Base-by-base conservation (phyloP, 352 stramenopile genomes). In the Pythium brassicae region DNA sequence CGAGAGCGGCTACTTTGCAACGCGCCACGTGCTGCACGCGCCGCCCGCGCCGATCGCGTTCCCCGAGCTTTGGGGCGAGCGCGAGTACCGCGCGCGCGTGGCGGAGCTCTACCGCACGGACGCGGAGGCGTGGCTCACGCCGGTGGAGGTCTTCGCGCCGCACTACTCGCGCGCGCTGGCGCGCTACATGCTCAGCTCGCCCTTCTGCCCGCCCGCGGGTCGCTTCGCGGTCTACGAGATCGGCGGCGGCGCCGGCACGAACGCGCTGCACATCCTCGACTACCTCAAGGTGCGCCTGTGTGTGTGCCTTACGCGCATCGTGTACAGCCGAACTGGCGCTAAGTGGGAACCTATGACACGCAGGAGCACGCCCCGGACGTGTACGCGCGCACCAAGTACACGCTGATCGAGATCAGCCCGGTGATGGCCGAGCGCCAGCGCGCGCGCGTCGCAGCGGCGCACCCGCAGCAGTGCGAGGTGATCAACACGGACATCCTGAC, bases 201-300 rank as follows among this genome's bases (percentile, higher is more conserved):
- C 84, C 0, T 80, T 81, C 53, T 66, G 68, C 44, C 64, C 73
- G 43, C 59, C 76, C 35, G 59, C 74, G 5, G 39, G 39, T 20
- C 39, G 39, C 48, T 63, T 94, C 52, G 59, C 76, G 62, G 84
- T 97, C 56, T 89, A 82, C 59, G 89, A 97, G 60, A 89, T 95
- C 40, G 89, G 89, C 37, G 89, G 87, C 26, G 89, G 89, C 5
- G 83, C 89, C 6, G 87, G 89, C 59, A 95, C 85, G 29, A 96
- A 96, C 48, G 89, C 89, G 46, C 70, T 94, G 53, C 81, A 95
- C 50, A 94, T 97, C 47, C 80, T 97, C 25, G 82, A 97, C 66
- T 95, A 86, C 61, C 62, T 97, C 29, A 72, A 78, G 40, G 65
- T 76, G 19, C 2, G 56, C 15, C 0, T 23, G 19, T 27, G 11